A percentile compares a stretch with the other conserved stretches of the same genome.
These are phyloP conservation scores for Ambrosia hybrid DNA, from an alignment of 140 eudicot genomes.

Conservation along the genomic window DNA sequence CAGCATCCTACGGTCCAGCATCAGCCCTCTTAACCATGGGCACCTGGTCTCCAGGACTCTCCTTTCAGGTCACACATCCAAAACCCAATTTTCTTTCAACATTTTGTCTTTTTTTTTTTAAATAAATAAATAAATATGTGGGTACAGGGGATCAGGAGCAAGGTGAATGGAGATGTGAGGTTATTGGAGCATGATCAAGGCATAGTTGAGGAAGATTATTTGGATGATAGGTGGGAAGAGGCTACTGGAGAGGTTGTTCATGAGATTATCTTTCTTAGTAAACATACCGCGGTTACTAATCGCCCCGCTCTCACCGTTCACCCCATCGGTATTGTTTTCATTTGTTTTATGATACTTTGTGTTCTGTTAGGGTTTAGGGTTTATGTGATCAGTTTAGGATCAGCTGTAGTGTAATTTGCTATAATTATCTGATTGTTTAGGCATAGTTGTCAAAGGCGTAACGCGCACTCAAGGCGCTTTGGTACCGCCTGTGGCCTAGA, in stretches of 20 bases:
- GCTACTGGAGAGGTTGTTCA: slow-evolving; percentile 60
- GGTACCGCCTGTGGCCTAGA: too few species aligned
- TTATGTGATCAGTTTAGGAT: too few species aligned
- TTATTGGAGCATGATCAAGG: slow-evolving; percentile 70
- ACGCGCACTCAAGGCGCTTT: too few species aligned
- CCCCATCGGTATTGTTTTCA: too few species aligned
- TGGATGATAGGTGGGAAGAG: slow-evolving; percentile 82
- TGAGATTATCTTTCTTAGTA: slow-evolving; percentile 76
- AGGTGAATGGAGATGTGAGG: slow-evolving; percentile 61
- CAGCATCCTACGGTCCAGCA: slow-evolving; percentile 83
- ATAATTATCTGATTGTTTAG: too few species aligned
- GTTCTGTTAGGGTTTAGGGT: too few species aligned
- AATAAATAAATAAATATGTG: background rate
- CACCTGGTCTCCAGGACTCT: slow-evolving; percentile 68
- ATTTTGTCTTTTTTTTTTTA: background rate
- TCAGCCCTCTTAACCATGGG: slow-evolving; percentile 66
- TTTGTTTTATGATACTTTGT: too few species aligned
- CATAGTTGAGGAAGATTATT: slow-evolving; percentile 74
- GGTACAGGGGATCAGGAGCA: slow-evolving; percentile 65
- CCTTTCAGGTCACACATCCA: slow-evolving; percentile 46
- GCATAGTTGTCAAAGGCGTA: too few species aligned
- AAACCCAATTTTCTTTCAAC: background rate
- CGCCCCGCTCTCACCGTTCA: slow-evolving; percentile 81
- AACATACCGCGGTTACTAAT: slow-evolving; percentile 77
- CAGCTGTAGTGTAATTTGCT: too few species aligned